Evolutionary conservation across 169 alveolate species (phyloP), one percentile per base, ranked within the genome.

Genomic region (Plasmodium gaboni): DNA sequence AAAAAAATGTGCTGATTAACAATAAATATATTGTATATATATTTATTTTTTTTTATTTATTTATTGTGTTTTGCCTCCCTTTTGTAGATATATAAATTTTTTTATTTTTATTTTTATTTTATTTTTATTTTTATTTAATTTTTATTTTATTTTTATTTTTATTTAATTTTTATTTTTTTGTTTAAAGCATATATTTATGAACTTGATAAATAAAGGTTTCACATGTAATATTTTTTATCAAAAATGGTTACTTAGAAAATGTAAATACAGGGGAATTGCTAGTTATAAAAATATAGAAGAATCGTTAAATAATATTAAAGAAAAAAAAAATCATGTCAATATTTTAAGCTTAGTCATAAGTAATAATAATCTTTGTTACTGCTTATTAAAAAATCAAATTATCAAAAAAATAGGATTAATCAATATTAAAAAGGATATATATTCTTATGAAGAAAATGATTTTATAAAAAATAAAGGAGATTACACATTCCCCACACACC

Each of bases 331-430:
- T n/a, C 15, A n/a, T 48, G 65, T 83, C 8, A 83, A 83, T 13
- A 60, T 83, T 4, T 68, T 83, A 26, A 69, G 91, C 48, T 50
- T 83, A 59, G 91, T 83, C 2, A 83, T 83, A 51, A 83, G 91
- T 68, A 83, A 83, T 22, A 83, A 83, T 22, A 83, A 83, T 44
- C 51, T 83, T 8, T 83, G 91, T 72, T 83, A 83, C 64, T 83
- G 91, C 32, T 67, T 83, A 42, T 60, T 83, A 59, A 83, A 70
- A 61, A 83, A 83, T 50, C 68, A 83, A 68, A 69, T 53, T 68
- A 83, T 83, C n/a, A 83, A 83, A 83, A 83, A 83, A 28, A 83
- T 83, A 10, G 91, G 91, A 12, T 53, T 83, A 46, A 83, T 83
- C 22, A 83, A 83, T 44, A 83, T 83, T 32, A 83, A 83, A 72